A percentile compares a stretch with the other conserved stretches of the same genome.
phyloP scores from a whole-genome alignment of 2,329 filamentous ascomycete species.

The Aaosphaeria arxii region DNA sequence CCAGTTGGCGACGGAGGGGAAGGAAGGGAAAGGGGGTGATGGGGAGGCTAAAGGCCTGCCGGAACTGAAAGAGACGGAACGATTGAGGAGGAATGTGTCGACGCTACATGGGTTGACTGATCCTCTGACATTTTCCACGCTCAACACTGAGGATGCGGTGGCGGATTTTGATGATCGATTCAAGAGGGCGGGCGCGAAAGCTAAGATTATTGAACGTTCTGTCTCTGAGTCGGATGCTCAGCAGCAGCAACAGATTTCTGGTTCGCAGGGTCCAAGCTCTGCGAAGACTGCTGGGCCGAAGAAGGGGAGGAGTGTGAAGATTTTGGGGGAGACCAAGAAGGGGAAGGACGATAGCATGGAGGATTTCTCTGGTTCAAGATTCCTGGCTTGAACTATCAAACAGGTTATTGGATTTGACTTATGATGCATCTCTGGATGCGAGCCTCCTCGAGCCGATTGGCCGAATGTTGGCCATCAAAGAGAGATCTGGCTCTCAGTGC shows the following conservation, averaged over 20 bases:
- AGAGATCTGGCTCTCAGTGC: too few species aligned
- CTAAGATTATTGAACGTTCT: constrained; percentile 78
- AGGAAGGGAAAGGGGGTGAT: neutral
- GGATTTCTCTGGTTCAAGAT: constrained; percentile 29
- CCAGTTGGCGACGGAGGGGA: neutral
- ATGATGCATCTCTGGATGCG: too few species aligned
- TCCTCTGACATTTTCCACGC: constrained; percentile 69
- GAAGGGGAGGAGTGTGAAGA: constrained; percentile 10
- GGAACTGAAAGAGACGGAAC: constrained; percentile 56
- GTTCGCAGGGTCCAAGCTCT: neutral
- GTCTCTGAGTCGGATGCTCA: constrained; percentile 37
- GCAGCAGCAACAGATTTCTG: neutral
- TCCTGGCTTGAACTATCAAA: constrained; percentile 14
- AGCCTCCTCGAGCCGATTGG: too few species aligned
- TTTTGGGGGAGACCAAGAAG: constrained; percentile 14
- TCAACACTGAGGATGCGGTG: constrained; percentile 85
- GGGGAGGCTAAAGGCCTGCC: neutral
- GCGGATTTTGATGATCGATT: constrained; percentile 87
- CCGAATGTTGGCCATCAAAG: too few species aligned
- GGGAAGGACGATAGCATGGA: constrained; percentile 30
- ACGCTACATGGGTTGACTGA: constrained; percentile 76
- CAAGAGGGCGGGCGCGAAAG: constrained; percentile 78
- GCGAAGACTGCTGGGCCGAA: constrained; percentile 8
- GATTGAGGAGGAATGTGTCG: constrained; percentile 74
- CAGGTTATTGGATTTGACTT: too few species aligned